Evolutionary conservation across 2,329 filamentous ascomycete species (phyloP).

Genomic region (Didymella arachidicola): DNA sequence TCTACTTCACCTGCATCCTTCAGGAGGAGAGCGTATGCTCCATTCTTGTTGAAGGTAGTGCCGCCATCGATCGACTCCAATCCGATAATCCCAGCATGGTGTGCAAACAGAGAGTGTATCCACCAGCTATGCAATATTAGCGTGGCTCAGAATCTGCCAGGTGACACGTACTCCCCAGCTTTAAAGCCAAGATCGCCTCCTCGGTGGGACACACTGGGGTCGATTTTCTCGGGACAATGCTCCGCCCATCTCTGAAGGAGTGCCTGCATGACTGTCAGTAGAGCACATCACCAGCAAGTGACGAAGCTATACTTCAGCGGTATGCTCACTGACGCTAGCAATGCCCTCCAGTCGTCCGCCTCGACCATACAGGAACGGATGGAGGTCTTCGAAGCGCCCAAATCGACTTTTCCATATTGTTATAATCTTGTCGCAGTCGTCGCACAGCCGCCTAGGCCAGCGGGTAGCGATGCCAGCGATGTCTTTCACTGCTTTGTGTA

Average conservation of each 20-base stretch:
- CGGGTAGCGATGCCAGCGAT: constrained; percentile 56
- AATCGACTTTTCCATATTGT: constrained; percentile 50
- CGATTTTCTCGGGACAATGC: constrained; percentile 42
- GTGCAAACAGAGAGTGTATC: constrained; percentile 58
- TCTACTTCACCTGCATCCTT: constrained; percentile 52
- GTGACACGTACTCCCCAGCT: constrained; percentile 54
- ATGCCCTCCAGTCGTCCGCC: constrained; percentile 56
- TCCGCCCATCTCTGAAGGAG: constrained; percentile 46
- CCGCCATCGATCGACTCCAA: constrained; percentile 52
- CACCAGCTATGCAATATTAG: constrained; percentile 54
- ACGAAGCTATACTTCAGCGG: constrained; percentile 44
- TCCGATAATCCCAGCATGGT: constrained; percentile 58
- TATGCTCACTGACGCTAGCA: constrained; percentile 49
- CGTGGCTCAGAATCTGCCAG: not conserved
- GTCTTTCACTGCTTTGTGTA: constrained; percentile 56
- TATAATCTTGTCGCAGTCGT: constrained; percentile 55
- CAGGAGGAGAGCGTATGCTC: constrained; percentile 57
- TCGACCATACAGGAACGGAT: constrained; percentile 53
- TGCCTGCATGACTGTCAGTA: constrained; percentile 29
- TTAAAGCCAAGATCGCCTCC: constrained; percentile 55
- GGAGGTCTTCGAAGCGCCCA: constrained; percentile 50
- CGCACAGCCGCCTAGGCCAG: constrained; percentile 56
- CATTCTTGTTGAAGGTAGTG: constrained; percentile 52
- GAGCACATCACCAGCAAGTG: not conserved
- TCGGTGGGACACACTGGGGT: constrained; percentile 43